Evolutionary conservation across 2,329 filamentous ascomycete species (phyloP), one percentile per base, ranked within the genome.

Genomic region (Aspergillus novofumigatus): DNA sequence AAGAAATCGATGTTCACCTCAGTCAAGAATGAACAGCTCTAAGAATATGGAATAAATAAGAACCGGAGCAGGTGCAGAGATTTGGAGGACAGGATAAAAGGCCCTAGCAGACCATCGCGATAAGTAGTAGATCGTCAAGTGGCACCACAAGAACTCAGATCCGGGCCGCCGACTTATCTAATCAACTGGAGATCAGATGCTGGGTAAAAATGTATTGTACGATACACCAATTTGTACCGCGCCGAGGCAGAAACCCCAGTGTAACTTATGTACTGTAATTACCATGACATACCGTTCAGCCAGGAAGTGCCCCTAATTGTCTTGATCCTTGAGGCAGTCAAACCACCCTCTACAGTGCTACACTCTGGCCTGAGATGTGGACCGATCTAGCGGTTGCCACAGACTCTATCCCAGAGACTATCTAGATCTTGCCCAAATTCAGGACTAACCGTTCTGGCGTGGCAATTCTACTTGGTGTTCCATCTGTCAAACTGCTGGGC

Each of bases 401-500:
- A 17, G 32, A 17, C 20, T 23, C 21, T 11, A 26, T 26, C 11
- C 21, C 42, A 20, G 14, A 20, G n/a, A 21, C 42, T 11, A 29
- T 29, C 3, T 26, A 4, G n/a, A 23, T 4, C 42, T 45, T 38
- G 21, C n/a, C n/a, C 21, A 23, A 6, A 47, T 25, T 7, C 44
- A 17, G 4, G 6, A 1, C 10, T 26, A 26, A 10, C 26, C 10
- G 10, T 17, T 23, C n/a, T 25, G 44, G 11, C 11, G 44, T 47
- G 44, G 44, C 44, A 47, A 47, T 51, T 29, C n/a, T 10, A 10
- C 28, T 23, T 14, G 32, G 32, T 17, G 4, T 26, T 41, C 52
- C 38, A 48, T 52, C 54, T 11, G 47, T 55, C 32, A 54, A 54
- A n/a, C 21, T n/a, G 10, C 23, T 42, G 29, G 23, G 58, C 59